These are phyloP conservation scores for Cutaneotrichosporon mucoides DNA, from an alignment of 1,284 basidiomycete species.

Conservation along the genomic window DNA sequence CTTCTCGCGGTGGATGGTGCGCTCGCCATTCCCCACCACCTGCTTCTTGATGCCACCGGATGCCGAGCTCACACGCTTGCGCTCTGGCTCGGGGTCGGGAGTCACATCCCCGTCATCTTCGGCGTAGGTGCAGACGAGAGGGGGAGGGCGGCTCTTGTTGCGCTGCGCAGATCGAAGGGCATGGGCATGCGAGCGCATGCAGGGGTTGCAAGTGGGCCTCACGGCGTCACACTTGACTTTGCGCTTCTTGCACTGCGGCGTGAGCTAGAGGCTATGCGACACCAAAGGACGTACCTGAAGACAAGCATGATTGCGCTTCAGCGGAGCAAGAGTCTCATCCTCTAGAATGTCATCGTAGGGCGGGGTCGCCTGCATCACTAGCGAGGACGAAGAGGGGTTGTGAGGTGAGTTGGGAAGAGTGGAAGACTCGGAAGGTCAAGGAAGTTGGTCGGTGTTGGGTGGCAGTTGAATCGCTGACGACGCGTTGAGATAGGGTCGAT, in stretches of 20 bases:
- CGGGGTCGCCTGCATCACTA: slow-evolving; percentile 19
- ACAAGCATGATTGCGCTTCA: slow-evolving; percentile 46
- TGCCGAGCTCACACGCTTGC: slow-evolving; percentile 8
- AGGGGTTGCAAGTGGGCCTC: slow-evolving; percentile 39
- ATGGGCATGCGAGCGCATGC: slow-evolving; percentile 44
- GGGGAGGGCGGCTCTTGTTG: slow-evolving; percentile 28
- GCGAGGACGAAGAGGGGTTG: not conserved
- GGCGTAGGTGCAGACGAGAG: slow-evolving; percentile 37
- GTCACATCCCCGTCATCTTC: slow-evolving; percentile 10
- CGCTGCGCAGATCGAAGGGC: slow-evolving; percentile 40
- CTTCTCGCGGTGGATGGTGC: slow-evolving; percentile 20
- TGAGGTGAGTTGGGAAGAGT: not conserved
- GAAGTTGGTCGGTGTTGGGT: not conserved
- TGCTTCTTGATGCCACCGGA: slow-evolving; percentile 8
- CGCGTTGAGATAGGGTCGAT: not conserved
- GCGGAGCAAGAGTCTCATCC: slow-evolving; percentile 41
- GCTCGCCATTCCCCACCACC: slow-evolving; percentile 9
- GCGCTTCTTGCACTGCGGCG: slow-evolving; percentile 41
- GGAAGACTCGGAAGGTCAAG: not conserved
- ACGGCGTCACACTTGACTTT: slow-evolving; percentile 46
- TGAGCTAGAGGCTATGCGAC: too few relatives aligned
- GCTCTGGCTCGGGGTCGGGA: slow-evolving; percentile 9
- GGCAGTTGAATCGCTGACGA: not conserved
- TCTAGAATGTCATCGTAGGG: slow-evolving; percentile 32
- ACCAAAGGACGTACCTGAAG: slow-evolving; percentile 17